Base-by-base conservation (phyloP, 345 rosid species). In the Salix viminalis region DNA sequence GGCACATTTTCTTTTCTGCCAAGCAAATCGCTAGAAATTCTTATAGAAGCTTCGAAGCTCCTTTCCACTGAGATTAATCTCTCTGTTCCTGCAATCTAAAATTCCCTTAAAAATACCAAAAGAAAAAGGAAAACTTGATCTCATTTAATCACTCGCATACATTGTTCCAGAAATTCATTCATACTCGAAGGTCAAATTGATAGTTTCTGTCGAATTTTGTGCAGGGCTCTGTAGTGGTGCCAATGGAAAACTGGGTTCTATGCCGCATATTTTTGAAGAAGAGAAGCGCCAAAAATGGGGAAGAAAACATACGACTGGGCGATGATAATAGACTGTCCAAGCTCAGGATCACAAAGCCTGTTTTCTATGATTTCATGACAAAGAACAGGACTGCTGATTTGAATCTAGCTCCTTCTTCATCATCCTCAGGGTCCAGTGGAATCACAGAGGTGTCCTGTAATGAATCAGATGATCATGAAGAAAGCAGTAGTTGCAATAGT, bases 201-300 rank as follows among this genome's bases (percentile, higher is more conserved):
- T 75, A 77, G 60, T 70, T 68, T 34, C 28, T 32, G 36, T 58
- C 32, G 21, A 18, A 23, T 70, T 67, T 66, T 36, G 7, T 79
- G 77, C 88, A 91, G 97, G 83, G 77, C 56, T 73, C 82, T 18
- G 81, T 62, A 19, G 80, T 61, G 77, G 70, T 42, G 77, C 75
- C 89, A 21, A 79, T 83, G 80, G 91, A 90, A 65, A 94, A 89
- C 77, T 96, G 98, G 98, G 98, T 94, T 42, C 84, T 96, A 2
- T 96, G 99, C 83, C 91, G 99, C 30, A 89, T 96, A 80, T 94
- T 96, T 80, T 83, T 92, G 76, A 96, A 96, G 92, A 96, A 89
- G 81, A 88, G 97, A 83, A 80, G 79, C 14, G 69, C 81, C 54
- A 88, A 87, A 74, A 90, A 74, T 32, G 94, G 88, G 34, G 88